Conservation (phyloP, 1,139 yeast species). For the Protomyces lactucae-debilis region DNA sequence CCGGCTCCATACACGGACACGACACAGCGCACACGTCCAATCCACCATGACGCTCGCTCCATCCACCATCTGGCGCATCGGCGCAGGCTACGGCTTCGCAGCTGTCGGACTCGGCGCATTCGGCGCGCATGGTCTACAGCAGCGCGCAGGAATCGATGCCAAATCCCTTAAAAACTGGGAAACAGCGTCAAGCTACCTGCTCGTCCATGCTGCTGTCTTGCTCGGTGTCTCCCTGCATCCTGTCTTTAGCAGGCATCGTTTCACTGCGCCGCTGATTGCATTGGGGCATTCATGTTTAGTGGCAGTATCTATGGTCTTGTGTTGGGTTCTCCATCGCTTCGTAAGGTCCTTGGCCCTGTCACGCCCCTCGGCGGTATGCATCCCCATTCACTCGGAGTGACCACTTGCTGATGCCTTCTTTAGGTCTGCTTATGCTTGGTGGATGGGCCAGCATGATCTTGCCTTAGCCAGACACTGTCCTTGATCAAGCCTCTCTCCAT, state of each 20-base stretch:
- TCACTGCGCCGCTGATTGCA: conserved; percentile 10
- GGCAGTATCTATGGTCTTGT: conserved; percentile 28
- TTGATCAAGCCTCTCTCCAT: no score
- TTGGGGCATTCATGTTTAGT: conserved; percentile 25
- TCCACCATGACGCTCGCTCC: background rate
- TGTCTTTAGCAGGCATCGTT: background rate
- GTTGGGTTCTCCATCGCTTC: background rate
- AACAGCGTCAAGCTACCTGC: conserved; percentile 17
- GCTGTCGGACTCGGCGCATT: conserved; percentile 15
- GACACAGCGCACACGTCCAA: no score
- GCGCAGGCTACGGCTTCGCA: conserved; percentile 13
- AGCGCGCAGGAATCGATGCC: background rate
- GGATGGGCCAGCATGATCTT: background rate
- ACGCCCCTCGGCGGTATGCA: conserved; percentile 27
- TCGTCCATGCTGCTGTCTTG: conserved; percentile 22
- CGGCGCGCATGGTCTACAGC: conserved; percentile 18
- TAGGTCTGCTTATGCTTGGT: background rate
- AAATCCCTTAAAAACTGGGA: conserved; percentile 15
- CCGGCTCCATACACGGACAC: no score
- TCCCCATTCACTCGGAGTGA: no score
- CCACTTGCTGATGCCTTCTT: background rate
- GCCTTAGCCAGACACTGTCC: background rate
- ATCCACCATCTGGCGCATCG: conserved; percentile 15
- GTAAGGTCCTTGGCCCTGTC: conserved; percentile 25
- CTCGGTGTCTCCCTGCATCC: conserved; percentile 27